A percentile compares a stretch with the other conserved stretches of the same genome.
Conservation (phyloP, 2,329 filamentous ascomycete genomes). For the Fusarium sulawesiense region DNA sequence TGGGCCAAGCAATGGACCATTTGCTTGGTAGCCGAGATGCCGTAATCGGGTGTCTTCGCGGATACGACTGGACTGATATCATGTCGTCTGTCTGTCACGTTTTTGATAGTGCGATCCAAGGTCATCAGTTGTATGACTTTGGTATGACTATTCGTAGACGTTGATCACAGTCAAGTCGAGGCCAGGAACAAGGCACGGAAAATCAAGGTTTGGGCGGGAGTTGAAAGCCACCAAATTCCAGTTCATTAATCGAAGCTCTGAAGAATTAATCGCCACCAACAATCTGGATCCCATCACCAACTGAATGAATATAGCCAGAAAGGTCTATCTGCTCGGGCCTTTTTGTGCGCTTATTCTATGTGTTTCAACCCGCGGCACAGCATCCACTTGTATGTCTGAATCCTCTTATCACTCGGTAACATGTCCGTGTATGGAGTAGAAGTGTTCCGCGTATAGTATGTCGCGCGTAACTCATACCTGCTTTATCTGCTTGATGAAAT, state of each 20-base stretch:
- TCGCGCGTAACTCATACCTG: neutral
- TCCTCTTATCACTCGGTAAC: conserved; percentile 22
- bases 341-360: conserved; percentile 9
- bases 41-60: conserved; percentile 26
- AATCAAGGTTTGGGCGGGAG: conserved; percentile 24
- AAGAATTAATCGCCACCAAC: conserved; percentile 7
- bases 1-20: conserved; percentile 11
- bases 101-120: conserved; percentile 1
- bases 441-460: conserved; percentile 10
- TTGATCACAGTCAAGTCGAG: neutral
- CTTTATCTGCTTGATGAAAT: neutral
- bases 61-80: neutral
- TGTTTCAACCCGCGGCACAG: conserved; percentile 23
- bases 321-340: conserved; percentile 1
- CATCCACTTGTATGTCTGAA: conserved; percentile 23
- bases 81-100: conserved; percentile 1
- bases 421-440: conserved; percentile 26
- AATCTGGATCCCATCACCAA: neutral
- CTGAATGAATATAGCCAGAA: neutral
- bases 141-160: neutral
- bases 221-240: conserved; percentile 36
- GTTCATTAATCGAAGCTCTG: neutral
- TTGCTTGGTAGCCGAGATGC: conserved; percentile 35
- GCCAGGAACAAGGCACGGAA: conserved; percentile 32
- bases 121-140: neutral